Percentiles rank a stretch among this genome's conserved stretches.
Evolutionary conservation across 2,329 filamentous ascomycete species (phyloP).

Genomic region (Clarireedia monteithiana): DNA sequence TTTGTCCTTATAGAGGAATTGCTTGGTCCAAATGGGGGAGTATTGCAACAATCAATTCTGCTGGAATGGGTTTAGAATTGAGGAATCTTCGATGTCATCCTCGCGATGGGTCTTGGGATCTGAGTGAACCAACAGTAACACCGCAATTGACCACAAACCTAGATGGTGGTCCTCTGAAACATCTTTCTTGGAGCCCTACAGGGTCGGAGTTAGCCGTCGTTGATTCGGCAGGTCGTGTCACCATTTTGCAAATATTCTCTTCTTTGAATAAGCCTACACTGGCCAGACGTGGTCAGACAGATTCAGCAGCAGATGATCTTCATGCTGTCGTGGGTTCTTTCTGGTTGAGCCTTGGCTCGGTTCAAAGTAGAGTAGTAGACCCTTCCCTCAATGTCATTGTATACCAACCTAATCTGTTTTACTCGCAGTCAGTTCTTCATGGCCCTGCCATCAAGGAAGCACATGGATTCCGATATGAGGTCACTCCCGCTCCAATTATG

Average conservation of each 20-base stretch:
- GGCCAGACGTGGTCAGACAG: slow-evolving; percentile 55
- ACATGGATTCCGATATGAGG: slow-evolving; percentile 60
- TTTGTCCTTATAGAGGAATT: slow-evolving; percentile 51
- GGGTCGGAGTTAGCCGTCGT: slow-evolving; percentile 76
- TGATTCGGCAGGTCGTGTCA: slow-evolving; percentile 70
- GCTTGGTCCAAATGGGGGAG: slow-evolving; percentile 85
- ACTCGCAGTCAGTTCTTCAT: slow-evolving; percentile 39
- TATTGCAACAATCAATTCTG: slow-evolving; percentile 70
- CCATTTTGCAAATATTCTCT: slow-evolving; percentile 63
- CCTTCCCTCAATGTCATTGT: background rate
- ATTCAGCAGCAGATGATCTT: slow-evolving; percentile 63
- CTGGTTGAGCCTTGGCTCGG: slow-evolving; percentile 54
- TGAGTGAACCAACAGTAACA: slow-evolving; percentile 64
- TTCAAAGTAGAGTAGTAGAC: slow-evolving; percentile 24
- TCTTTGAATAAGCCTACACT: slow-evolving; percentile 65
- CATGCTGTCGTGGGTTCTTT: slow-evolving; percentile 74
- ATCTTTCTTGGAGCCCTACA: slow-evolving; percentile 71
- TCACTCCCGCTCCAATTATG: slow-evolving; percentile 54
- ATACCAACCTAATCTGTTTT: background rate
- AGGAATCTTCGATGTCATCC: slow-evolving; percentile 64
- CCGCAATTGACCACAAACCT: slow-evolving; percentile 53
- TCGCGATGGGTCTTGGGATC: slow-evolving; percentile 63
- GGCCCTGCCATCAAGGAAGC: slow-evolving; percentile 58
- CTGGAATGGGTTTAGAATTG: slow-evolving; percentile 64
- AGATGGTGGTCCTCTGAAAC: slow-evolving; percentile 61